Base-by-base conservation (phyloP, 495 filamentous ascomycete genomes). In the Aspergillus panamensis region DNA sequence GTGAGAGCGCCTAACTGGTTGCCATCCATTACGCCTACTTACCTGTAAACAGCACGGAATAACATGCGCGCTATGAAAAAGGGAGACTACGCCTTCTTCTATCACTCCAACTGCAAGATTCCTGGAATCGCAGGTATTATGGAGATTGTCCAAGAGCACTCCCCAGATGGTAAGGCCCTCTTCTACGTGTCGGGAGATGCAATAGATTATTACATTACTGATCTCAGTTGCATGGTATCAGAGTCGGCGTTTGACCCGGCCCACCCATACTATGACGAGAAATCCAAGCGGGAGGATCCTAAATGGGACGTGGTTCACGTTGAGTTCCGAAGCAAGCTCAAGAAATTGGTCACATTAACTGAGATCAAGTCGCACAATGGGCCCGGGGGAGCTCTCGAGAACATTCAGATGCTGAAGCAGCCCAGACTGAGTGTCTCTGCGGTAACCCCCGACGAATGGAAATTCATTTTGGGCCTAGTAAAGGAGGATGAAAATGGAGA, bases 61-160 rank as follows among this genome's bases (percentile, higher is more conserved):
- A 90, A 96, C 68, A 84, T 98, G 68, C 84, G 87, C 2, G 79
- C 85, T 6, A 98, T 97, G 94, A 90, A 88, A 69, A 83, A 86
- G 61, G 93, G 94, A 40, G 94, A 98, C 60, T 76, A 89, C 43
- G 92, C 91, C 35, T 96, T 98, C 75, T 97, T 98, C 77, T 98
- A 98, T 69, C 93, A 96, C 74, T 93, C 88, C n/a, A 95, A 92
- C 66, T 92, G 88, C 75, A 96, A 94, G 71, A 80, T 85, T 31
- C 92, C 94, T 0, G 93, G 91, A 3, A 89, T 98, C 50, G 92
- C 86, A 5, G 94, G 94, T n/a, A 83, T 87, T 8, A 95, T 97
- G 90, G 89, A 96, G 70, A 87, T 98, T 66, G 91, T 95, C 3
- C 73, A 83, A 59, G 91, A 95, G 71, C 85, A 90, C 62, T 84